Percentiles rank a stretch among this genome's conserved stretches.
Evolutionary conservation across 495 filamentous ascomycete species (phyloP).

Genomic region (Trichoderma asperelloides): DNA sequence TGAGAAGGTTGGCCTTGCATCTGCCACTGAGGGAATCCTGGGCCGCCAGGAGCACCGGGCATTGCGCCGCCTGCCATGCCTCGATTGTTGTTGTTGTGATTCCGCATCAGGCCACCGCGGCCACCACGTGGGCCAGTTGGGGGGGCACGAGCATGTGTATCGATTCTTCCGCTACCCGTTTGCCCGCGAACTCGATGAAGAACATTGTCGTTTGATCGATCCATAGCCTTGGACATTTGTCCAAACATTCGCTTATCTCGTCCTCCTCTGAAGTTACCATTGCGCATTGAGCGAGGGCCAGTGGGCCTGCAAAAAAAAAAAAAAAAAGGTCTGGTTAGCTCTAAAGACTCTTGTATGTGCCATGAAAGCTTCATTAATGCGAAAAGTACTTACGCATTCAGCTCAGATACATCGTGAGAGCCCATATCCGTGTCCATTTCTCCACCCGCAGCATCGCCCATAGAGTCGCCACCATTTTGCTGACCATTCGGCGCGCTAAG

Average conservation of each 20-base stretch:
- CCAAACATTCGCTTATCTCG: constrained; percentile 74
- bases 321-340: neutral
- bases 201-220: constrained; percentile 59
- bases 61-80: constrained; percentile 30
- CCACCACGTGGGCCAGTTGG: constrained; percentile 60
- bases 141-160: constrained; percentile 60
- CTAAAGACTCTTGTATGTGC: neutral
- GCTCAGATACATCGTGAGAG: constrained; percentile 37
- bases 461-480: constrained; percentile 14
- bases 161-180: constrained; percentile 66
- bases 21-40: constrained; percentile 34
- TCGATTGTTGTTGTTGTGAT: constrained; percentile 38
- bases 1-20: constrained; percentile 49
- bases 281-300: constrained; percentile 91
- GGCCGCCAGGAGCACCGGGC: constrained; percentile 30
- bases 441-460: constrained; percentile 18
- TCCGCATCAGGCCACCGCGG: constrained; percentile 41
- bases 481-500: constrained; percentile 51
- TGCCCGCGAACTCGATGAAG: constrained; percentile 75
- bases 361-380: neutral
- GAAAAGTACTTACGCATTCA: constrained; percentile 57
- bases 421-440: constrained; percentile 62
- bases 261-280: constrained; percentile 38
- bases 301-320: constrained; percentile 56
- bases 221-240: constrained; percentile 80